These are phyloP conservation scores for Mucor plumbeus DNA, from an alignment of 371 early-diverging fungal genomes.

Conservation along the genomic window DNA sequence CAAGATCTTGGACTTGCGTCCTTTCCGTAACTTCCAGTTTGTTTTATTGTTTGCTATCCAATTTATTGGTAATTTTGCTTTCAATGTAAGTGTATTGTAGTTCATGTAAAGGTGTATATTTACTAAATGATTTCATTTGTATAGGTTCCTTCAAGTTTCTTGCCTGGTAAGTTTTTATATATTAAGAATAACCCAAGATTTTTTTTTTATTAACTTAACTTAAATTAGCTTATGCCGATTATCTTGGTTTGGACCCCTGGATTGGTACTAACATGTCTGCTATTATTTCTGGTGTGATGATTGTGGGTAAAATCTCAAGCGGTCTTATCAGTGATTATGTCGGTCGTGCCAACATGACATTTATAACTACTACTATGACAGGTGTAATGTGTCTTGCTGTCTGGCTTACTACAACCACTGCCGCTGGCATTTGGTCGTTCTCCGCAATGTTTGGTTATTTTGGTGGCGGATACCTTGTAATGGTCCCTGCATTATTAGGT, in stretches of 20 bases:
- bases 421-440: conserved; percentile 46
- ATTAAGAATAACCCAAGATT: not conserved
- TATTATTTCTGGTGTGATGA: conserved; percentile 57
- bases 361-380: conserved; percentile 46
- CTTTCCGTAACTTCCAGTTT: conserved; percentile 43
- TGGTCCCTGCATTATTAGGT: conserved; percentile 59
- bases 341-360: conserved; percentile 63
- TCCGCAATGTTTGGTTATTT: conserved; percentile 58
- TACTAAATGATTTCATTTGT: not conserved
- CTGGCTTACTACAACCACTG: conserved; percentile 43
- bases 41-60: conserved; percentile 37
- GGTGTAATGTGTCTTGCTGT: conserved; percentile 47
- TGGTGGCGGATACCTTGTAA: conserved; percentile 64
- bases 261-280: conserved; percentile 48
- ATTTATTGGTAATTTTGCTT: conserved; percentile 47
- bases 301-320: conserved; percentile 57
- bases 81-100: conserved; percentile 32
- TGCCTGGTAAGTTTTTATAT: conserved; percentile 20
- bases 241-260: conserved; percentile 37
- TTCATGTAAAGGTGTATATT: not conserved
- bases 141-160: conserved; percentile 25
- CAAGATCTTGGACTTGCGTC: conserved; percentile 30
- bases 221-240: conserved; percentile 41
- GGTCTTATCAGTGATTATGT: conserved; percentile 59
- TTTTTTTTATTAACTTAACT: not conserved